A percentile compares a stretch with the other conserved stretches of the same genome.
phyloP scores from a whole-genome alignment of 1,284 basidiomycete genomes.

The Fereydounia khargensis region DNA sequence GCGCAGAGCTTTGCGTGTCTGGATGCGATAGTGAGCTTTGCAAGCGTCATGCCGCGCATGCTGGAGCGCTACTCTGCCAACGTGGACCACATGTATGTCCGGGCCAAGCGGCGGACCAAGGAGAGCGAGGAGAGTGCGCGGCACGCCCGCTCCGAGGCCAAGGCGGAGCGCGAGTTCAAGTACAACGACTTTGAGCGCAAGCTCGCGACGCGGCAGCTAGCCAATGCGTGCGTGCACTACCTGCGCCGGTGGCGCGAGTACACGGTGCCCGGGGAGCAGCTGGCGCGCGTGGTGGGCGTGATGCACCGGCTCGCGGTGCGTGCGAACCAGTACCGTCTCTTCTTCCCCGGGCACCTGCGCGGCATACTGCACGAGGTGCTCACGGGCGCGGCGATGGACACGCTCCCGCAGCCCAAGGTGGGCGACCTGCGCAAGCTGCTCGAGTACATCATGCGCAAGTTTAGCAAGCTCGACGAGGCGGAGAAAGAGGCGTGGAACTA shows the following conservation, averaged over 20 bases:
- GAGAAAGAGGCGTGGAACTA: slow-evolving; percentile 41
- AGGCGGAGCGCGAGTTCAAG: slow-evolving; percentile 47
- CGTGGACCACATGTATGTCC: slow-evolving; percentile 51
- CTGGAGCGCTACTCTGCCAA: slow-evolving; percentile 49
- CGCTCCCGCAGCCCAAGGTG: slow-evolving; percentile 18
- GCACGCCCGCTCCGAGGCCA: slow-evolving; percentile 23
- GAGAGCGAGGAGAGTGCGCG: slow-evolving; percentile 32
- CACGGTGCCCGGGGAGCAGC: slow-evolving; percentile 31
- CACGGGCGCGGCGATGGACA: slow-evolving; percentile 18
- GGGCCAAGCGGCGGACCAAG: slow-evolving; percentile 35
- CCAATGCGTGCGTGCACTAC: slow-evolving; percentile 46
- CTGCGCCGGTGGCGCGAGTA: slow-evolving; percentile 47
- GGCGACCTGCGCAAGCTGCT: slow-evolving; percentile 42
- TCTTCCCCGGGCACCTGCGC: slow-evolving; percentile 38
- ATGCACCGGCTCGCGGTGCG: slow-evolving; percentile 52
- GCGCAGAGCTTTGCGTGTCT: slow-evolving; percentile 52
- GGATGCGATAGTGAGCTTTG: slow-evolving; percentile 46
- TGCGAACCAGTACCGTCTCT: slow-evolving; percentile 34
- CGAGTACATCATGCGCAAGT: slow-evolving; percentile 43
- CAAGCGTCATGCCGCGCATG: slow-evolving; percentile 48
- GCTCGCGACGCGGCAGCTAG: slow-evolving; percentile 41
- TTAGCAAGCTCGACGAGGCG: slow-evolving; percentile 40
- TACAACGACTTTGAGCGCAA: slow-evolving; percentile 51
- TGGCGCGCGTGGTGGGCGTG: slow-evolving; percentile 42
- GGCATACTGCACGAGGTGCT: slow-evolving; percentile 23